phyloP scores from a whole-genome alignment of 1,284 basidiomycete species.

The Ceraceosorus bombacis region DNA sequence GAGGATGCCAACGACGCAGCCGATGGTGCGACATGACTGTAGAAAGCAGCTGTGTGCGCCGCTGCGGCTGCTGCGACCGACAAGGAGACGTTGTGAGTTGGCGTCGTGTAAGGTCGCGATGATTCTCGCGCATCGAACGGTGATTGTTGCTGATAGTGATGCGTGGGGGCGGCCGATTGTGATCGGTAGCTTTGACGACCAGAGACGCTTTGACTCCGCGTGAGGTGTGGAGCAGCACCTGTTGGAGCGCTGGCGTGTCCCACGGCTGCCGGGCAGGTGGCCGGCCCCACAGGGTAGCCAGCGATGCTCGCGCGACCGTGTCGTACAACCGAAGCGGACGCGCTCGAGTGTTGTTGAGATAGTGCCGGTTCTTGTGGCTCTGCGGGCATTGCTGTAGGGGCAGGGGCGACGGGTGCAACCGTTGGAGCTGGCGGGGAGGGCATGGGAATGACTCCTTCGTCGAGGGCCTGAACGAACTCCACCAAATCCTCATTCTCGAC shows the following conservation, averaged over 20 bases:
- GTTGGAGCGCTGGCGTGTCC: too few species aligned
- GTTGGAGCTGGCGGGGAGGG: constrained; percentile 16
- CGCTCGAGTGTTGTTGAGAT: too few species aligned
- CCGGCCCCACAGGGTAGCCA: constrained; percentile 11
- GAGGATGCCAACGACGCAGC: constrained; percentile 12
- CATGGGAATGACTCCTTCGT: constrained; percentile 20
- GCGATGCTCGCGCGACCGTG: constrained; percentile 26
- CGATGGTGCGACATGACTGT: constrained; percentile 5
- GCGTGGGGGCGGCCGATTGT: too few species aligned
- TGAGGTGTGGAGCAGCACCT: too few species aligned
- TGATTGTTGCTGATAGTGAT: constrained; percentile 15
- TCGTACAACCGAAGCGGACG: too few species aligned
- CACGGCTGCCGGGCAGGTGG: too few species aligned
- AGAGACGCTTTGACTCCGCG: too few species aligned
- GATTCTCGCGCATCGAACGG: constrained; percentile 25
- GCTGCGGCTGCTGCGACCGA: constrained; percentile 8
- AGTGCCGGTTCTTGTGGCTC: too few species aligned
- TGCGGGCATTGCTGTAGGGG: neutral
- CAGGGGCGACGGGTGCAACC: constrained; percentile 9
- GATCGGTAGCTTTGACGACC: too few species aligned
- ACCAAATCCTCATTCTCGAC: constrained; percentile 37
- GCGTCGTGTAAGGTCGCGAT: constrained; percentile 31
- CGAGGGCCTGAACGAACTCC: constrained; percentile 35
- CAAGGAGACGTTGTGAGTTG: constrained; percentile 22
- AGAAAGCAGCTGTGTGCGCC: constrained; percentile 18